Percentiles rank a stretch among this genome's conserved stretches.
phyloP scores from a whole-genome alignment of 1,139 yeast genomes.

The Williopsis jadinii region DNA sequence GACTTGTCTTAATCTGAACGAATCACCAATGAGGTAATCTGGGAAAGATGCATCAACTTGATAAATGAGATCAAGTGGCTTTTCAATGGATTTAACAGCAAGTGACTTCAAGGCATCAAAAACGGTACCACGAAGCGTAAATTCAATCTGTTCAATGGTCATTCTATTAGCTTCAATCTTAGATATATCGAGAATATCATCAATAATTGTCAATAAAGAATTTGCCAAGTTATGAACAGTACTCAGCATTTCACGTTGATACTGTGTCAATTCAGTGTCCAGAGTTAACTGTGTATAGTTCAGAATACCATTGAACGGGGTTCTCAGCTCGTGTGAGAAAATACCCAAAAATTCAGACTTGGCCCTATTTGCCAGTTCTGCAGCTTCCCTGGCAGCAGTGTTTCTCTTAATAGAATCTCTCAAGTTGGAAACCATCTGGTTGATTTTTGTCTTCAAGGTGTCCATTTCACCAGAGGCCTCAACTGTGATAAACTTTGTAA shows the following conservation, averaged over 20 bases:
- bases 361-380: conserved; percentile 81
- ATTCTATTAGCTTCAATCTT: conserved; percentile 88
- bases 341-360: conserved; percentile 85
- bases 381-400: conserved; percentile 90
- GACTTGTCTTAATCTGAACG: conserved; percentile 79
- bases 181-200: conserved; percentile 83
- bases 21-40: conserved; percentile 79
- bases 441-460: conserved; percentile 80
- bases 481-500: conserved; percentile 80
- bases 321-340: conserved; percentile 86
- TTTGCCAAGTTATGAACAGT: conserved; percentile 84
- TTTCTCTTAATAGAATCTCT: conserved; percentile 85
- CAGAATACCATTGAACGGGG: conserved; percentile 87
- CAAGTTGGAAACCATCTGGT: conserved; percentile 81
- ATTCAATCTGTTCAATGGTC: conserved; percentile 87
- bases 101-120: conserved; percentile 83
- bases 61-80: conserved; percentile 70
- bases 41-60: conserved; percentile 84
- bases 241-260: conserved; percentile 83
- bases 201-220: conserved; percentile 76
- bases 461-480: conserved; percentile 93
- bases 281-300: conserved; percentile 87
- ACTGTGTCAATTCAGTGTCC: conserved; percentile 81
- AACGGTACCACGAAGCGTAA: conserved; percentile 76
- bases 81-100: conserved; percentile 84